Evolutionary conservation across 208 protist genomes (phyloP).

Genomic region (Leishmania amazonensis): DNA sequence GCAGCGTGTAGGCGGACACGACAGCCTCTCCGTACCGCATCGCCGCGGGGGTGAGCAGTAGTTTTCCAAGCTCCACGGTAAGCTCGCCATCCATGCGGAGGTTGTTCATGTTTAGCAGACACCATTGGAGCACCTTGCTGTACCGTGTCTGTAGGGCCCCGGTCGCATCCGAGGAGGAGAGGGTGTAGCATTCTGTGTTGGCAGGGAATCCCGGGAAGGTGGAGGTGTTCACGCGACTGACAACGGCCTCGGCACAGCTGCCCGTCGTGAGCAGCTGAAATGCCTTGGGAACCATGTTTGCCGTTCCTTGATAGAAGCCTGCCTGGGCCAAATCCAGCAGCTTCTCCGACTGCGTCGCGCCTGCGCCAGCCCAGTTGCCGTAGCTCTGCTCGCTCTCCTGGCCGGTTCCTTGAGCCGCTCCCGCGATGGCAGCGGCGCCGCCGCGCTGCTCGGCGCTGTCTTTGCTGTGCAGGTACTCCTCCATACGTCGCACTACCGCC

Average conservation of each 20-base stretch:
- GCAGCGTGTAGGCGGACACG: conserved; percentile 83
- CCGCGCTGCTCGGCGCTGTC: conserved; percentile 21
- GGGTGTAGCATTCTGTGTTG: conserved; percentile 91
- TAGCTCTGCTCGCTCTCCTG: conserved; percentile 40
- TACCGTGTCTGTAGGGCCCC: conserved; percentile 72
- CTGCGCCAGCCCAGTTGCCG: conserved; percentile 52
- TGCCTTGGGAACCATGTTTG: conserved; percentile 85
- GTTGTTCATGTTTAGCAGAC: conserved; percentile 91
- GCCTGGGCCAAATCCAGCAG: conserved; percentile 87
- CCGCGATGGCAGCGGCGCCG: background rate
- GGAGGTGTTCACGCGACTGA: conserved; percentile 89
- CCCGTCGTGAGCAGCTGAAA: conserved; percentile 87
- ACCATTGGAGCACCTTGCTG: conserved; percentile 93
- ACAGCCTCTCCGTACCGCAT: conserved; percentile 56
- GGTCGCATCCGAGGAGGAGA: conserved; percentile 64
- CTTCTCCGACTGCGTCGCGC: conserved; percentile 66
- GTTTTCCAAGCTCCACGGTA: conserved; percentile 73
- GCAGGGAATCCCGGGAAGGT: conserved; percentile 86
- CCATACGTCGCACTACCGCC: conserved; percentile 76
- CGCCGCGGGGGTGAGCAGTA: conserved; percentile 58
- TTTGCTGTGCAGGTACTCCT: conserved; percentile 76
- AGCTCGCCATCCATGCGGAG: conserved; percentile 92
- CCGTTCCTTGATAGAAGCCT: conserved; percentile 84
- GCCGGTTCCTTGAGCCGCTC: conserved; percentile 5
- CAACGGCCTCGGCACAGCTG: conserved; percentile 72